phyloP scores from a whole-genome alignment of 1,284 basidiomycete species.

The Mycena sp. region DNA sequence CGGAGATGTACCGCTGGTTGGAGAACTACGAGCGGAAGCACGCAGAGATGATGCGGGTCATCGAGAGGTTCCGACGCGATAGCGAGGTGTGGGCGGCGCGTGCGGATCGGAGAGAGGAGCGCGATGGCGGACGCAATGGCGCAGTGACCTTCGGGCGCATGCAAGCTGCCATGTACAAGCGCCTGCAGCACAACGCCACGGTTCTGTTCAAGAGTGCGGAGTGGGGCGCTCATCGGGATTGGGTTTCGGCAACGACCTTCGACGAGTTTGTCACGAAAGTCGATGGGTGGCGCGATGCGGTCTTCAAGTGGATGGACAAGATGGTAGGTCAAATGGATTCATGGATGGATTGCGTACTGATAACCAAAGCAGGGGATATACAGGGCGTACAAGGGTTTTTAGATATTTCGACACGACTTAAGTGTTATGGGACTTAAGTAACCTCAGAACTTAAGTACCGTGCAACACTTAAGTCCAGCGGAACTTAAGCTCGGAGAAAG shows the following conservation, averaged over 20 bases:
- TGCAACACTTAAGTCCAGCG: too few species aligned
- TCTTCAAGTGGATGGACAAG: slow-evolving; percentile 18
- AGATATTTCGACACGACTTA: too few species aligned
- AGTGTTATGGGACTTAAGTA: too few species aligned
- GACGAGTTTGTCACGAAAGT: slow-evolving; percentile 8
- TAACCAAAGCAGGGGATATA: not conserved
- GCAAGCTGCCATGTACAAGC: slow-evolving; percentile 14
- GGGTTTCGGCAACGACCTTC: slow-evolving; percentile 13
- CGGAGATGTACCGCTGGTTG: slow-evolving; percentile 38
- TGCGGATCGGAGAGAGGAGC: not conserved
- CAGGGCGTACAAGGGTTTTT: slow-evolving; percentile 13
- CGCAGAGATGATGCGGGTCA: slow-evolving; percentile 35
- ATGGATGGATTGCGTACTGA: not conserved
- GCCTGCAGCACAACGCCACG: slow-evolving; percentile 10
- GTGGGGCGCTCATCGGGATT: slow-evolving; percentile 10
- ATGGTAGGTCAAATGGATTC: slow-evolving; percentile 1
- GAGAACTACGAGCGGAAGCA: slow-evolving; percentile 39
- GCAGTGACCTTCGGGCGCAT: not conserved
- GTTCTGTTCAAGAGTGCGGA: not conserved
- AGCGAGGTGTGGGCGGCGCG: slow-evolving; percentile 26
- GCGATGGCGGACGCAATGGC: too few species aligned
- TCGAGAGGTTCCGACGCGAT: slow-evolving; percentile 24
- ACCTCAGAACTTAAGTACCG: too few species aligned
- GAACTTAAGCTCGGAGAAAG: too few species aligned
- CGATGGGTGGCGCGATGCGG: slow-evolving; percentile 1